phyloP scores from a whole-genome alignment of 306 rosid genomes.

The Cucurbita maxima region DNA sequence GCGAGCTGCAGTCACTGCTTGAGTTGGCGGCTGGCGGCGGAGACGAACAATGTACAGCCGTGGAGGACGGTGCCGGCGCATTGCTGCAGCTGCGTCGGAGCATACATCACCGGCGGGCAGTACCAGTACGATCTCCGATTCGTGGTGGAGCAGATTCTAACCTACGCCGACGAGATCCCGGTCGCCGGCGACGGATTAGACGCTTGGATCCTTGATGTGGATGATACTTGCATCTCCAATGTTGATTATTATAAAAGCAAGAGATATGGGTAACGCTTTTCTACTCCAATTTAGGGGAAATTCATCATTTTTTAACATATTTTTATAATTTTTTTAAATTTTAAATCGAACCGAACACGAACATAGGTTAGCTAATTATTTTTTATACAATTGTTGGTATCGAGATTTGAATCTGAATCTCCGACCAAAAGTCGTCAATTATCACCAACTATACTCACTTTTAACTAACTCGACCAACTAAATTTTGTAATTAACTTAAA shows the following conservation, averaged over 20 bases:
- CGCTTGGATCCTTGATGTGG: conserved; percentile 68
- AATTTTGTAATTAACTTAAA: too few species aligned
- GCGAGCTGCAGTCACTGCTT: conserved; percentile 23
- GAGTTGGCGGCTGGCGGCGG: conserved; percentile 80
- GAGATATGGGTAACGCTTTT: conserved; percentile 41
- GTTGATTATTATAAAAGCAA: conserved; percentile 28
- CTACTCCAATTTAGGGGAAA: background rate
- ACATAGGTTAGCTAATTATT: too few species aligned
- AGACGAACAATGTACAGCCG: conserved; percentile 41
- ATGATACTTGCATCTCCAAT: conserved; percentile 77
- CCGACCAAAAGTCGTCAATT: too few species aligned
- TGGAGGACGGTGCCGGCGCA: conserved; percentile 62
- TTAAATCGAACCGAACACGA: too few species aligned
- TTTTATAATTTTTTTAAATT: too few species aligned
- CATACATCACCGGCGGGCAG: conserved; percentile 52
- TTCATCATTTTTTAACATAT: too few species aligned
- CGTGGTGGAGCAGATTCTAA: conserved; percentile 18
- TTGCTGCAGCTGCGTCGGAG: conserved; percentile 23
- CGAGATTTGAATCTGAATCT: too few species aligned
- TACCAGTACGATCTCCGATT: conserved; percentile 32
- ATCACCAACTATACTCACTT: too few species aligned
- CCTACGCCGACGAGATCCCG: conserved; percentile 15
- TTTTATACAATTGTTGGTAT: too few species aligned
- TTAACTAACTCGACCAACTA: too few species aligned
- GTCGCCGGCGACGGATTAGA: conserved; percentile 26